Base-by-base conservation (phyloP, 192 early-diverging fungal genomes). In the Thamnidium elegans region DNA sequence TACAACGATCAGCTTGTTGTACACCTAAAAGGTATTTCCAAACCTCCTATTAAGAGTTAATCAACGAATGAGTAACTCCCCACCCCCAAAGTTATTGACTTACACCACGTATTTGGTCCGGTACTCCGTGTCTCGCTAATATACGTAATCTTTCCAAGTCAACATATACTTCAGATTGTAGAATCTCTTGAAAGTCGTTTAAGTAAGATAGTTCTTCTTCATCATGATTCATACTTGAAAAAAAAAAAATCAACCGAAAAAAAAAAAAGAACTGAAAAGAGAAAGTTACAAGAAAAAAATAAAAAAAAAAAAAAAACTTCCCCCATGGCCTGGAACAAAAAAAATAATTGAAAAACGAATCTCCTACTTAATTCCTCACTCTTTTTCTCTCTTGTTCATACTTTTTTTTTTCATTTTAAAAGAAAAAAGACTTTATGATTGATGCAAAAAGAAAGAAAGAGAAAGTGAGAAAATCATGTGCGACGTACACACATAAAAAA, bases 11-110 rank as follows among this genome's bases (percentile, higher is more conserved):
- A 5, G 91, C 77, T 56, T 87, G 79, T 71, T 91, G 85, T 26
- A 94, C 88, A 58, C 87, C 90, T 17, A 95, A 81, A 52, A 95
- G 73, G 58, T 87, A 93, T 75, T 90, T 86, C 93, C 93, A 95
- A 30, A 88, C 89, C 50, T 90, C 89, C 82, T 84, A 75, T 72
- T 31, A 26, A 26, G 26, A 26, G 44, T 45, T 7, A 59, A 48
- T 48, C 7, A 17, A 50, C 34, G 34, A n/a, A 26, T 26, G 26
- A 26, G 26, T 26, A 26, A 26, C 26, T 26, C 3, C 3, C 26
- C 26, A 26, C 26, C 7, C 13, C n/a, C n/a, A n/a, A 52, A 52
- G 20, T 26, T 26, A 3, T 26, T 26, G 26, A 39, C 36, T 58
- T 79, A 79, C 76, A 59, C 86, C 84, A 70, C 89, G 81, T 55